A percentile compares a stretch with the other conserved stretches of the same genome.
These are phyloP conservation scores for Apiospora malaysiana DNA, from an alignment of 2,329 filamentous ascomycete genomes.

Conservation along the genomic window DNA sequence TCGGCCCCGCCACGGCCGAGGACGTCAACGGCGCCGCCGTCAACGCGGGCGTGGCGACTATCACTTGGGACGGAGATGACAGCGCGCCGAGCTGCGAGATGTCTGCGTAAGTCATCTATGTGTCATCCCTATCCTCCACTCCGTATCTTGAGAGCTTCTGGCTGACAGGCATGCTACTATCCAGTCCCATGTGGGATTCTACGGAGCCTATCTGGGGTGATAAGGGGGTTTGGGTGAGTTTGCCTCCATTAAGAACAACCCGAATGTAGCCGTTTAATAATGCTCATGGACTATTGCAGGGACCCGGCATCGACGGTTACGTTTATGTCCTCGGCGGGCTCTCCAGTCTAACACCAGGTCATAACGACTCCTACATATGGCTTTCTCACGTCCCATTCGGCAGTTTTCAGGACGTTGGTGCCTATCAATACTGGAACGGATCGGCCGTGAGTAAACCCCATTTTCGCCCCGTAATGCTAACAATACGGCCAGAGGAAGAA, in stretches of 20 bases:
- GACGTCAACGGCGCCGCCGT: slow-evolving; percentile 6
- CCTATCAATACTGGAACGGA: slow-evolving; percentile 15
- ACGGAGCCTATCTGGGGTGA: slow-evolving; percentile 19
- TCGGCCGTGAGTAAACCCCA: not conserved
- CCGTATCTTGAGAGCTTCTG: too few relatives aligned
- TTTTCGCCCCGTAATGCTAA: not conserved
- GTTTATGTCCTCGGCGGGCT: slow-evolving; percentile 9
- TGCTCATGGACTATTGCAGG: not conserved
- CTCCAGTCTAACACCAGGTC: not conserved
- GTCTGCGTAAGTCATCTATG: not conserved
- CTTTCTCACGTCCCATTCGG: not conserved
- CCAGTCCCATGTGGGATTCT: slow-evolving; percentile 1
- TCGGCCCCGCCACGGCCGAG: not conserved
- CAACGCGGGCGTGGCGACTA: slow-evolving; percentile 9
- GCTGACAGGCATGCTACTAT: not conserved
- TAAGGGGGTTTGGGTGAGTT: slow-evolving; percentile 11
- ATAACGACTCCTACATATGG: not conserved
- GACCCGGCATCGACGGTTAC: slow-evolving; percentile 5
- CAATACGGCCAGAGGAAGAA: not conserved
- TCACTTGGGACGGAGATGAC: slow-evolving; percentile 1
- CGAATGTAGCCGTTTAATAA: not conserved
- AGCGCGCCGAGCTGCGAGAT: not conserved
- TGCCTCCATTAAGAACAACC: not conserved
- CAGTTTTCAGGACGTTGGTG: not conserved
- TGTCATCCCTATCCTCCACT: too few relatives aligned